These are phyloP conservation scores for Thyridium curvatum DNA, from an alignment of 2,329 filamentous ascomycete genomes.

Conservation along the genomic window DNA sequence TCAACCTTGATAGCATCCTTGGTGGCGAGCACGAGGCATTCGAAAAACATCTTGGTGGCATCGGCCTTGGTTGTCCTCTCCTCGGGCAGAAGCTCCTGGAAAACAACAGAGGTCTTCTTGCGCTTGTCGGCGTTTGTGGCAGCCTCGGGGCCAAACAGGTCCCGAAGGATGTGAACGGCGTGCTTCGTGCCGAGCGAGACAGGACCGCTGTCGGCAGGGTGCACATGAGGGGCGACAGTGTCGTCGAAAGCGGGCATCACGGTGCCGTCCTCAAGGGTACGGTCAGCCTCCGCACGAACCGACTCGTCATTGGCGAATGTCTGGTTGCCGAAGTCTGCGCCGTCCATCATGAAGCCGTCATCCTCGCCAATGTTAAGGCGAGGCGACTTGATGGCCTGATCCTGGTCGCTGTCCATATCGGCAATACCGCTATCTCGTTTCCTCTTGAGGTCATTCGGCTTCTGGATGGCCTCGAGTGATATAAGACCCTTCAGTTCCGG, in stretches of 20 bases:
- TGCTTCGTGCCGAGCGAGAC: slow-evolving; percentile 91
- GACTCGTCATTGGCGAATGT: slow-evolving; percentile 54
- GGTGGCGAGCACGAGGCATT: slow-evolving; percentile 88
- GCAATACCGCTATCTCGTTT: slow-evolving; percentile 87
- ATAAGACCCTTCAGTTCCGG: slow-evolving; percentile 89
- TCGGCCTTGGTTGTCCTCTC: slow-evolving; percentile 75
- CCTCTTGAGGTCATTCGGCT: slow-evolving; percentile 77
- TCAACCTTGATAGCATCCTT: slow-evolving; percentile 98
- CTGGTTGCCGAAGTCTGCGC: slow-evolving; percentile 45
- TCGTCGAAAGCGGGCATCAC: slow-evolving; percentile 66
- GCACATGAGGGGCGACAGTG: slow-evolving; percentile 66
- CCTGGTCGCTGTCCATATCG: slow-evolving; percentile 65
- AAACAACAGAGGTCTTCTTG: slow-evolving; percentile 71
- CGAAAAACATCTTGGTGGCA: slow-evolving; percentile 99
- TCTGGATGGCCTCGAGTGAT: slow-evolving; percentile 70
- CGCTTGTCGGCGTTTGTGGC: slow-evolving; percentile 65
- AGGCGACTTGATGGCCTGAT: slow-evolving; percentile 60
- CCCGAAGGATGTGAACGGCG: slow-evolving; percentile 88
- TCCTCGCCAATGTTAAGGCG: slow-evolving; percentile 51
- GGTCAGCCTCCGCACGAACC: slow-evolving; percentile 51
- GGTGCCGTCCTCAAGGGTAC: slow-evolving; percentile 41
- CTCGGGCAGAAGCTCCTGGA: slow-evolving; percentile 88
- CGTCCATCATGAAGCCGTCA: slow-evolving; percentile 39
- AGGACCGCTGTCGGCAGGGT: slow-evolving; percentile 77
- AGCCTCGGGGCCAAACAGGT: slow-evolving; percentile 72